Evolutionary conservation across 225 moss, liverwort and hornwort genomes (phyloP).

Genomic region (Asterella californica): DNA sequence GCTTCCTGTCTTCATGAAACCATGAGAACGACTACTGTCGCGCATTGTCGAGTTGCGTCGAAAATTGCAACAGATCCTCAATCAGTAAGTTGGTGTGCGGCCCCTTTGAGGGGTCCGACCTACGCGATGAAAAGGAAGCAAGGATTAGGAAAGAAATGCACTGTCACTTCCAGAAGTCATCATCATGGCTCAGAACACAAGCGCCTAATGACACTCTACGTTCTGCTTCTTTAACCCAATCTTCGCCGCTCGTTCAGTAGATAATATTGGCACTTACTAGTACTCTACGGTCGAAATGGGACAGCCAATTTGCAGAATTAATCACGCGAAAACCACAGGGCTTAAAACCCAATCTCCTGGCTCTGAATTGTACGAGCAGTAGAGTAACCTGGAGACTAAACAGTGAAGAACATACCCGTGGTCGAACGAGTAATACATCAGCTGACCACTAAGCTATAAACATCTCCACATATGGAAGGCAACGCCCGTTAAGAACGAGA

Average conservation of each 20-base stretch:
- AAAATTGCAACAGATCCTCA: not conserved
- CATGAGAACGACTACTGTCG: conserved; percentile 34
- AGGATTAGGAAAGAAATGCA: not conserved
- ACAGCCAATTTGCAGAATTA: no score
- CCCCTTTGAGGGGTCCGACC: conserved; percentile 6
- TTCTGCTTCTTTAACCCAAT: not conserved
- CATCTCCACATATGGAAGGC: not conserved
- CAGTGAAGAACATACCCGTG: no score
- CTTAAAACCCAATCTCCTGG: not conserved
- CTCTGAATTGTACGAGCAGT: not conserved
- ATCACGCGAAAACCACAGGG: not conserved
- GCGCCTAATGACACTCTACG: not conserved
- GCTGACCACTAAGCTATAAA: not conserved
- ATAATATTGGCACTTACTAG: no score
- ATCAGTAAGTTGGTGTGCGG: conserved; percentile 6
- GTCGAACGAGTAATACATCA: not conserved
- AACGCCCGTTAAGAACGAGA: not conserved
- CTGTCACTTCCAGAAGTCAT: not conserved
- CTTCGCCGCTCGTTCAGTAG: not conserved
- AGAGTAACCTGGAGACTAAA: not conserved
- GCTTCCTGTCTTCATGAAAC: conserved; percentile 37
- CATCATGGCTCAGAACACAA: not conserved
- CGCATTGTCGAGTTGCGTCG: conserved; percentile 21
- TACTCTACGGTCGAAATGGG: no score
- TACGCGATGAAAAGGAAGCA: not conserved